phyloP scores from a whole-genome alignment of 2,329 filamentous ascomycete species.

The Fulvia fulva region DNA sequence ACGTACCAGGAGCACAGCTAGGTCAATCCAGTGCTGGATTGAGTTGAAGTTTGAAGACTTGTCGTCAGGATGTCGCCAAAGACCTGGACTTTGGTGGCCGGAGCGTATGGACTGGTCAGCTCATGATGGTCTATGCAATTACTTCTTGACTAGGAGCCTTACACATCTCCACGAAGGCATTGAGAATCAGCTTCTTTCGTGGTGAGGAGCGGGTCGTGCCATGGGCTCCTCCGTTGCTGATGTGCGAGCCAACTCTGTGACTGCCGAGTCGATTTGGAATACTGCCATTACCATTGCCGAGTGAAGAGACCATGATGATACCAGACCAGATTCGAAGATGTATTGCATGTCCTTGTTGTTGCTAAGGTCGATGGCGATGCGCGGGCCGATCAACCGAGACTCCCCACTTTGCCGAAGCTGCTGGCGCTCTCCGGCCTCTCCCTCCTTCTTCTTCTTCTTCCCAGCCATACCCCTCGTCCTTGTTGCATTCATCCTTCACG shows the following conservation, averaged over 20 bases:
- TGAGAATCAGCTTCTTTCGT: constrained; percentile 41
- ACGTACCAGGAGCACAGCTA: constrained; percentile 52
- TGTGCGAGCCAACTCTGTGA: neutral
- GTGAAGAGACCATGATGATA: neutral
- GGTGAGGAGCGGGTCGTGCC: neutral
- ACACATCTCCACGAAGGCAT: constrained; percentile 39
- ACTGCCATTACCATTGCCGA: neutral
- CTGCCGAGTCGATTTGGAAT: neutral
- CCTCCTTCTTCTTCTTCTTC: neutral
- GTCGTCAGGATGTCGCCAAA: constrained; percentile 64
- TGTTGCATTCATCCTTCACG: too few species aligned
- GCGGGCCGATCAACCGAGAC: neutral
- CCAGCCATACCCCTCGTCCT: too few species aligned
- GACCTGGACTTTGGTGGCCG: constrained; percentile 53
- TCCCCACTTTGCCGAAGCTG: too few species aligned
- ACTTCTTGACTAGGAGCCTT: neutral
- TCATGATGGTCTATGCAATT: neutral
- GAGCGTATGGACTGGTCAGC: constrained; percentile 29
- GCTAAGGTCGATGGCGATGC: neutral
- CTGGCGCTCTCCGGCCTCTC: neutral
- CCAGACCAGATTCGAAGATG: neutral
- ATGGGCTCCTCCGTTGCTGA: neutral
- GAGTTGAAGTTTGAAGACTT: constrained; percentile 59
- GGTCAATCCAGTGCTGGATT: constrained; percentile 57
- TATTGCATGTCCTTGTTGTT: neutral